Evolutionary conservation across 768 basidiomycete species (phyloP), one percentile per base, ranked within the genome.

Genomic region (Lactifluus rugatus): DNA sequence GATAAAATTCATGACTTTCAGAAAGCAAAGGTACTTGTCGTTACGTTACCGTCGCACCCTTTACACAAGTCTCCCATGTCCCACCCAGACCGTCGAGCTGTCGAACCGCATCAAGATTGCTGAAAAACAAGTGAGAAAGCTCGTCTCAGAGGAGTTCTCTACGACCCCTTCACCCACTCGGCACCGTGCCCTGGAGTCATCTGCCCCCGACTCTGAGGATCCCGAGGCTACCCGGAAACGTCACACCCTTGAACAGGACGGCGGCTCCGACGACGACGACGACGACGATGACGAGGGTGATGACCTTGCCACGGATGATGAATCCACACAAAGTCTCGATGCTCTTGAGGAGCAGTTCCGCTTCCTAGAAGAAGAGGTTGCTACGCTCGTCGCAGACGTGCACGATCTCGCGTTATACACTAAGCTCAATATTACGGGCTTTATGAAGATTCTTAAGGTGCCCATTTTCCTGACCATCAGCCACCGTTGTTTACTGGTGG

Each of bases 401-500:
- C 90, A 93, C 64, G 90, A 93, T 70, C 78, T 94, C 41, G 93
- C 93, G 1, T 75, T 97, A 31, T 89, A 94, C 69, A 94, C 95
- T 3, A 98, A 98, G 70, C 81, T 98, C 54, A 98, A 98, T 70
- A 93, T 97, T 67, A 97, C 96, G 1, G 96, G 96, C 10, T 99
- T 99, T 70, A 88, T 97, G 79, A 99, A 99, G 74, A 97, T 97
- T 61, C 76, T 97, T 61, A 97, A 98, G 80, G 89, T 87, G 59
- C 48, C 47, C 19, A 10, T 71, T 70, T 26, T 7, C 47, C 14
- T 52, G 14, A 21, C 23, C 44, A n/a, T 48, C 8, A 34, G 11
- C 17, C 3, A 19, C 21, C 13, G 31, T 45, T 36, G 37, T 34
- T 57, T n/a, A 51, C 23, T 36, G 3, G 26, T 10, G 2, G 13